Evolutionary conservation across 2,329 filamentous ascomycete genomes (phyloP).

Genomic region (Biscogniauxia sp.): DNA sequence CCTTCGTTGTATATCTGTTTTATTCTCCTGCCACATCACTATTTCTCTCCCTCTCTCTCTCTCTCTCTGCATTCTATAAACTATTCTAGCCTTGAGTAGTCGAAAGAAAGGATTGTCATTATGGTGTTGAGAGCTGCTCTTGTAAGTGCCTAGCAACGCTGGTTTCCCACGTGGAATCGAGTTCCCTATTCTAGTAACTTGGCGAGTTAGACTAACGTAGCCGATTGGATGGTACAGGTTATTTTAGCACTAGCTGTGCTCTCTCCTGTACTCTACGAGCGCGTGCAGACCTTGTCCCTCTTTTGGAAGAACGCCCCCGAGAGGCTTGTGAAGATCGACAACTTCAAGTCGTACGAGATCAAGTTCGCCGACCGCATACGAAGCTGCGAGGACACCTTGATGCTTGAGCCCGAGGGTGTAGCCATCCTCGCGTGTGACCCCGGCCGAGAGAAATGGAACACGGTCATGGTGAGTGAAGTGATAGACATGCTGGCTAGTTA

Average conservation of each 20-base stretch:
- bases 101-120: neutral
- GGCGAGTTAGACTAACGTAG: neutral
- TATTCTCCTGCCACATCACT: too few species aligned
- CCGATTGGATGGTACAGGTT: neutral
- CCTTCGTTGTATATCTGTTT: too few species aligned
- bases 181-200: neutral
- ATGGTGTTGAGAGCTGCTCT: conserved; percentile 3
- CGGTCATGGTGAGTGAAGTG: conserved; percentile 36
- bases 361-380: conserved; percentile 38
- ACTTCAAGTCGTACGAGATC: conserved; percentile 28
- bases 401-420: conserved; percentile 35
- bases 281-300: conserved; percentile 7
- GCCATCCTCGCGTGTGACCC: conserved; percentile 39
- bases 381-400: conserved; percentile 40
- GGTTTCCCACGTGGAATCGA: neutral
- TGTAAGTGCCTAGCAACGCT: neutral
- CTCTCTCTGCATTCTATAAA: too few species aligned
- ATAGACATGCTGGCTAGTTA: too few species aligned
- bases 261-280: conserved; percentile 11
- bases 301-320: conserved; percentile 30
- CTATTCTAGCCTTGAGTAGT: too few species aligned
- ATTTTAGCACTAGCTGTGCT: conserved; percentile 8
- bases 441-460: conserved; percentile 40
- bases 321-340: conserved; percentile 28
- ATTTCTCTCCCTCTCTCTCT: too few species aligned